Evolutionary conservation across 176 grass and related monocot species (phyloP), one percentile per base, ranked within the genome.

Genomic region (Oryza glumipatula): DNA sequence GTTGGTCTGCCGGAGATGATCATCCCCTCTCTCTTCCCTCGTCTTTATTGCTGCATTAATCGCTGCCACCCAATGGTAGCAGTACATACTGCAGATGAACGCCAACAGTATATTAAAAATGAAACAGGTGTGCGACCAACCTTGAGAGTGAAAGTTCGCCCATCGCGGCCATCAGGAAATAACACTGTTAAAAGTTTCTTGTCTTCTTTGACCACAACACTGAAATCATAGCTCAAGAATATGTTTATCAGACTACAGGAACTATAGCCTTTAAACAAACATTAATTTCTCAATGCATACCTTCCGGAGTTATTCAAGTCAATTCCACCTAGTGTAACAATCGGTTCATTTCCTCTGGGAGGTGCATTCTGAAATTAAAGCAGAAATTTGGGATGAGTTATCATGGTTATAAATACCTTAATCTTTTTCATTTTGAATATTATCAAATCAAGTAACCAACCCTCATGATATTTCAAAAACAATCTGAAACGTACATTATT

Each of bases 261-360:
- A 72, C 21, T 79, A 67, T 72, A 17, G 47, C 22, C 22, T 75
- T 77, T 36, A 44, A 79, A 70, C 23, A 78, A 84, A 81, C 45
- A 48, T 68, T 58, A 60, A 26, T 26, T 64, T 76, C 56, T 71
- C 69, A 67, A 82, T 69, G 33, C 82, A 81, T 85, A 98, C 96
- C 96, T 98, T 94, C 93, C 96, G 3, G 96, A 96, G 82, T 81
- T 98, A 80, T 98, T 98, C 81, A 98, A 83, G 86, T 95, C 91
- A 9, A 96, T 98, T 67, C 93, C 93, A 81, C 96, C 96, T 61
- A 98, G 93, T 76, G 91, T 95, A 85, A 86, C 73, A 89, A 92
- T 85, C 66, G 87, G 83, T 87, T 98, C 93, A 78, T 46, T 92
- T 92, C 83, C 89, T 92, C 82, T 98, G 65, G 83, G 76, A 83